A percentile compares a stretch with the other conserved stretches of the same genome.
phyloP scores from a whole-genome alignment of 2,329 filamentous ascomycete genomes.

The Plectosphaerella plurivora region DNA sequence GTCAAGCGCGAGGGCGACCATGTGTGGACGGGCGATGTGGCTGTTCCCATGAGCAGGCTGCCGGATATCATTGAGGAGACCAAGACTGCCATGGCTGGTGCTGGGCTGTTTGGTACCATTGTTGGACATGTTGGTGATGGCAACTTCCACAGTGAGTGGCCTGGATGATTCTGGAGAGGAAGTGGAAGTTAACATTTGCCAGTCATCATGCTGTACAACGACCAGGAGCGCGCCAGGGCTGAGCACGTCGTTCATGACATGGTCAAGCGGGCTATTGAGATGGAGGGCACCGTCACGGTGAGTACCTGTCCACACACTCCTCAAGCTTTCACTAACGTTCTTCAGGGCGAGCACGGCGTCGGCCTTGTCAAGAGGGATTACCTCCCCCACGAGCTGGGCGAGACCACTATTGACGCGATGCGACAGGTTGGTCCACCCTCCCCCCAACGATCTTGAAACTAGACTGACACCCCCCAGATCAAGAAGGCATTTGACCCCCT shows the following conservation, averaged over 20 bases:
- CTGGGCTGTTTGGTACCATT: slow-evolving; percentile 43
- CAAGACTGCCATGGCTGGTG: slow-evolving; percentile 36
- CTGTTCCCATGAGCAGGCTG: slow-evolving; percentile 71
- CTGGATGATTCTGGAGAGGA: neutral
- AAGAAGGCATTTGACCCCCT: slow-evolving; percentile 58
- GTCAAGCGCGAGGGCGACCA: slow-evolving; percentile 60
- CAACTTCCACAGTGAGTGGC: slow-evolving; percentile 63
- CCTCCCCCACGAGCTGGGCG: slow-evolving; percentile 71
- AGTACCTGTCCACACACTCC: slow-evolving; percentile 13
- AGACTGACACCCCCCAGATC: slow-evolving; percentile 26
- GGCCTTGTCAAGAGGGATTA: slow-evolving; percentile 84
- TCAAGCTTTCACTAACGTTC: neutral
- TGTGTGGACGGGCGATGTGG: slow-evolving; percentile 84
- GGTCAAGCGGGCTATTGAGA: slow-evolving; percentile 80
- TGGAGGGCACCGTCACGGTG: slow-evolving; percentile 78
- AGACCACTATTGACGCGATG: slow-evolving; percentile 75
- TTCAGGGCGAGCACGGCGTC: slow-evolving; percentile 73
- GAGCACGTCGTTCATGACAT: slow-evolving; percentile 74
- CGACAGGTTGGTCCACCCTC: slow-evolving; percentile 52
- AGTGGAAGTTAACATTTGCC: slow-evolving; percentile 8
- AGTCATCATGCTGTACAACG: slow-evolving; percentile 57
- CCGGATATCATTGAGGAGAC: slow-evolving; percentile 76
- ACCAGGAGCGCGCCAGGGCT: slow-evolving; percentile 61
- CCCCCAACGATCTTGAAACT: neutral
- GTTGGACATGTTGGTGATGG: slow-evolving; percentile 74